Evolutionary conservation across 192 early-diverging fungal species (phyloP).

Genomic region (Backusella circina): DNA sequence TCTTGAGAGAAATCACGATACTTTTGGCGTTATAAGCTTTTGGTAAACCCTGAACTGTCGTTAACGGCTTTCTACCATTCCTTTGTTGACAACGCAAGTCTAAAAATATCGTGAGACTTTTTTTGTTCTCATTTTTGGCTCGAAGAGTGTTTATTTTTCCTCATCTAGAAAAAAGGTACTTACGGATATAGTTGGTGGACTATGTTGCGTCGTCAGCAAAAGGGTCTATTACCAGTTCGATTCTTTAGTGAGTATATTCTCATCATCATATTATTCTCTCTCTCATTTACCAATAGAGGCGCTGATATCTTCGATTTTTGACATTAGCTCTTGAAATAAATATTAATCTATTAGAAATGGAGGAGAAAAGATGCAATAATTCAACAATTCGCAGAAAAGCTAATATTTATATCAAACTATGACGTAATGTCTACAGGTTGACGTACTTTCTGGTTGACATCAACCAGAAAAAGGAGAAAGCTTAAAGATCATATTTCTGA

Average conservation of each 20-base stretch:
- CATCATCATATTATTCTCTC: neutral
- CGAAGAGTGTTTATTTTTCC: too few relatives aligned
- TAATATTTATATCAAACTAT: neutral
- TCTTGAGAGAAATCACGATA: slow-evolving; percentile 93
- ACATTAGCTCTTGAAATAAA: slow-evolving; percentile 7
- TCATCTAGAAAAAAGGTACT: slow-evolving; percentile 9
- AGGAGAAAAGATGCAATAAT: neutral
- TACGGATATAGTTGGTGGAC: slow-evolving; percentile 41
- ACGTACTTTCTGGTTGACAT: too few relatives aligned
- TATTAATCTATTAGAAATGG: neutral
- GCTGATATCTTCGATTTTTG: slow-evolving; percentile 28
- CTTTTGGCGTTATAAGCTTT: slow-evolving; percentile 80
- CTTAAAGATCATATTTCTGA: too few relatives aligned
- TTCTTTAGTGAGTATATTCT: neutral
- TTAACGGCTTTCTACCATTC: slow-evolving; percentile 93
- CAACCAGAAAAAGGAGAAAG: too few relatives aligned
- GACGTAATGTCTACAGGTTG: neutral
- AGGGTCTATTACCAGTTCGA: slow-evolving; percentile 18
- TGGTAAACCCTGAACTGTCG: slow-evolving; percentile 89
- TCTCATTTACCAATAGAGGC: slow-evolving; percentile 16
- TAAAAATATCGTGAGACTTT: slow-evolving; percentile 24
- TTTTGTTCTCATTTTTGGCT: neutral
- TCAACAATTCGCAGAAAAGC: neutral
- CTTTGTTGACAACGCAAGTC: slow-evolving; percentile 97
- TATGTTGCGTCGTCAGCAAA: slow-evolving; percentile 39